Evolutionary conservation across 371 early-diverging fungal species (phyloP).

Genomic region (Mortierella sp.): DNA sequence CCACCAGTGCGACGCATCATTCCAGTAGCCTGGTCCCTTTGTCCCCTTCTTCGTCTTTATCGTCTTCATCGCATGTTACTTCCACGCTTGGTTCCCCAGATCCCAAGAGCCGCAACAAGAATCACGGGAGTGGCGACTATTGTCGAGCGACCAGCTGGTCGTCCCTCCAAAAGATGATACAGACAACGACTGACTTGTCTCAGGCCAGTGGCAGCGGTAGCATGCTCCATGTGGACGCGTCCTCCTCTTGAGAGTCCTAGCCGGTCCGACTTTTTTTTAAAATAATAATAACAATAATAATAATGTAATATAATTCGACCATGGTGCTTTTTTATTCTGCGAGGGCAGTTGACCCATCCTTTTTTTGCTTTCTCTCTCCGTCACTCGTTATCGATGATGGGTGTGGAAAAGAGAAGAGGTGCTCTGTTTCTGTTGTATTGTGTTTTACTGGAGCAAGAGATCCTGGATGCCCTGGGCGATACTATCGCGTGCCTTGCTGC

Average conservation of each 20-base stretch:
- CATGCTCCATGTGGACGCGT: not conserved
- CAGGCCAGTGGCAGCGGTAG: not conserved
- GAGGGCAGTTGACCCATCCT: too few species aligned
- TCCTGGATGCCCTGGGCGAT: conserved; percentile 48
- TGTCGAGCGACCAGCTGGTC: conserved; percentile 21
- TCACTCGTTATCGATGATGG: not conserved
- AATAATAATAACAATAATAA: too few species aligned
- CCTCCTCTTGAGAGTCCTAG: not conserved
- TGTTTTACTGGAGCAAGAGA: conserved; percentile 45
- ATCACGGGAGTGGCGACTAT: not conserved
- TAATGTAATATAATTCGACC: too few species aligned
- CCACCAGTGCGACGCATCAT: not conserved
- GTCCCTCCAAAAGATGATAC: conserved; percentile 27
- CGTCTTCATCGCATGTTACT: not conserved
- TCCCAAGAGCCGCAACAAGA: conserved; percentile 8
- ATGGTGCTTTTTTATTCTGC: not conserved
- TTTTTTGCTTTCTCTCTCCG: not conserved
- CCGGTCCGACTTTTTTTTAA: too few species aligned
- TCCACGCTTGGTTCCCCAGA: not conserved
- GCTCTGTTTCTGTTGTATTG: not conserved
- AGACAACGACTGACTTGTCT: conserved; percentile 12
- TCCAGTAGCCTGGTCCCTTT: not conserved
- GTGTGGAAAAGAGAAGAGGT: not conserved
- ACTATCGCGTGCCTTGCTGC: conserved; percentile 61
- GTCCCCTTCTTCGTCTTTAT: not conserved